These are phyloP conservation scores for Melampsora abietis-canadensis DNA, from an alignment of 1,284 basidiomycete species.

Conservation along the genomic window DNA sequence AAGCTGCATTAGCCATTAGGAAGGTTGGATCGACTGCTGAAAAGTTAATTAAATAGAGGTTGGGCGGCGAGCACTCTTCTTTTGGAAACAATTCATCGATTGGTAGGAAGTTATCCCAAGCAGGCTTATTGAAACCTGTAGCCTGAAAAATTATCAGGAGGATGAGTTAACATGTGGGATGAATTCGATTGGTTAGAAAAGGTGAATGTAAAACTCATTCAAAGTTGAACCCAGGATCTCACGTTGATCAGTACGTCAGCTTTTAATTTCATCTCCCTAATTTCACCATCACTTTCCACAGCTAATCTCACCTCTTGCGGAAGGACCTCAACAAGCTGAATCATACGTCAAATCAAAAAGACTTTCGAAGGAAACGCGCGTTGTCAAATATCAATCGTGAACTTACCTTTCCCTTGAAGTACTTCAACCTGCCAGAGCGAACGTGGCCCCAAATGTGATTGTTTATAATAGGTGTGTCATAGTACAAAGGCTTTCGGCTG, in stretches of 20 bases:
- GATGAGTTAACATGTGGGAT: too few species aligned
- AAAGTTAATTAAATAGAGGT: neutral
- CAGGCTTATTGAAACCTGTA: neutral
- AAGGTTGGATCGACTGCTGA: neutral
- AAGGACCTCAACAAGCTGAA: neutral
- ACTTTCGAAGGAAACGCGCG: too few species aligned
- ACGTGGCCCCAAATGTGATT: neutral
- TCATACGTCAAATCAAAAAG: neutral
- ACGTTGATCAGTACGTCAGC: constrained; percentile 10
- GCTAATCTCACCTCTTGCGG: neutral
- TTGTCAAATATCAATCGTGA: neutral
- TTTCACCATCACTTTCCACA: neutral
- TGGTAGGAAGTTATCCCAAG: neutral
- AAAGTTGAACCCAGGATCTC: neutral
- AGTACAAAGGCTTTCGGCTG: neutral
- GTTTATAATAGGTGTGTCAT: neutral
- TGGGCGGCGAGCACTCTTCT: neutral
- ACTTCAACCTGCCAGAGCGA: neutral
- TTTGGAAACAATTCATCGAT: neutral
- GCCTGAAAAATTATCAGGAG: neutral
- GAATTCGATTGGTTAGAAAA: neutral
- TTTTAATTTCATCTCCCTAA: neutral
- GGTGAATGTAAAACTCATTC: neutral
- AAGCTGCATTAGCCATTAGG: neutral
- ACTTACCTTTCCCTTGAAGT: neutral